Evolutionary conservation across 176 grass and related monocot genomes (phyloP), one percentile per base, ranked within the genome.

Genomic region (Rhipidocladum racemiflorum): DNA sequence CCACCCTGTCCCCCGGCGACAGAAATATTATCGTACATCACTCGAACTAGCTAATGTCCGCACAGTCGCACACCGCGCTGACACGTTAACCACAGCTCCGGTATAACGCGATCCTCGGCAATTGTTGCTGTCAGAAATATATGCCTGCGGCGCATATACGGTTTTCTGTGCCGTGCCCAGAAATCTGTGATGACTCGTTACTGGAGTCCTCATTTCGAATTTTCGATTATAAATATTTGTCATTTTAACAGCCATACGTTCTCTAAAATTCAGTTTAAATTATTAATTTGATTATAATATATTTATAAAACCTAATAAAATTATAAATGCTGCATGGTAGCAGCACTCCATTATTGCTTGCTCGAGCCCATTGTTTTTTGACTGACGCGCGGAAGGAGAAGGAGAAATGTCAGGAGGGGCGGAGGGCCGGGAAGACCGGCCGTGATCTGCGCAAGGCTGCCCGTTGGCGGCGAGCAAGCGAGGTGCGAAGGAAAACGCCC

Each of bases 51-150:
- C 70, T 76, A 70, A 21, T 28, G 48, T n/a, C 62, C 69, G 20
- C 30, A 24, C 39, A 7, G 20, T 6, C 11, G 79, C 51, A 4
- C 46, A 36, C 42, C 23, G 21, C 18, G 24, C 83, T 85, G 83
- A 65, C 87, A 85, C 17, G 78, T 72, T 75, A 46, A 50, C 75
- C 32, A 59, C 76, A 50, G 81, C 45, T 59, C 55, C 55, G 30
- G 18, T 20, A 25, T 77, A 61, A 69, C 61, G 27, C 18, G 30
- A 28, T 1, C 68, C 77, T 85, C 77, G 82, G 70, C 63, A 89
- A 48, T 81, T 70, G 77, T 75, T 21, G 49, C 25, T 53, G 80
- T 75, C 70, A 49, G 39, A 60, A 65, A 36, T 18, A 45, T 34
- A 32, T 35, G 25, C 16, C 53, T 18, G 49, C 13, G 12, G 34